phyloP scores from a whole-genome alignment of 306 rosid genomes.

The Quercus glauca region DNA sequence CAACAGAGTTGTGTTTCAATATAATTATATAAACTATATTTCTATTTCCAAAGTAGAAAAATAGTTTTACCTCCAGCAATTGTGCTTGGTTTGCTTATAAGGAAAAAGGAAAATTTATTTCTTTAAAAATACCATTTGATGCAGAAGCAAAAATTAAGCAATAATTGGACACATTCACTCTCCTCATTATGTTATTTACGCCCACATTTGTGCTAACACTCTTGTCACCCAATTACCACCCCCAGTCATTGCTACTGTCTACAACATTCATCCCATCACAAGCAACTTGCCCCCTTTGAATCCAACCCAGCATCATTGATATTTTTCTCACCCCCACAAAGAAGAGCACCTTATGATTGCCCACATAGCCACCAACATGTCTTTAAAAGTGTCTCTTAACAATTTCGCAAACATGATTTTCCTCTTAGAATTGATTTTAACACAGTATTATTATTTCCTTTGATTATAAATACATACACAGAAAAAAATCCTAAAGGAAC shows the following conservation, averaged over 20 bases:
- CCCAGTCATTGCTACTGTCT: background rate
- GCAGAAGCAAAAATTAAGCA: background rate
- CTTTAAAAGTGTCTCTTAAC: background rate
- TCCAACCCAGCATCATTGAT: background rate
- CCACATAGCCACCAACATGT: no score
- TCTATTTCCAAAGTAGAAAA: no score
- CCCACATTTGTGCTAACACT: background rate
- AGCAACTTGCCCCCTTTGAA: background rate
- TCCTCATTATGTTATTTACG: background rate
- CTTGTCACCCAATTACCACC: background rate
- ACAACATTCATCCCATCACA: background rate
- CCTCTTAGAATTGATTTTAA: background rate
- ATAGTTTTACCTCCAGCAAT: no score
- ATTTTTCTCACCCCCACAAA: background rate
- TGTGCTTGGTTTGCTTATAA: no score
- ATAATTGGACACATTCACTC: background rate
- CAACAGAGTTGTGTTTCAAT: no score
- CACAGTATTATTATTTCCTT: background rate
- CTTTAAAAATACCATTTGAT: no score
- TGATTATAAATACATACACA: background rate
- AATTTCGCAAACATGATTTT: background rate
- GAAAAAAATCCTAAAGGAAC: background rate
- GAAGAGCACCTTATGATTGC: background rate
- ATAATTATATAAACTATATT: no score
- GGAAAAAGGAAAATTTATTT: no score